Conservation (phyloP, 1,139 yeast genomes). For the Protomyces macrosporus region DNA sequence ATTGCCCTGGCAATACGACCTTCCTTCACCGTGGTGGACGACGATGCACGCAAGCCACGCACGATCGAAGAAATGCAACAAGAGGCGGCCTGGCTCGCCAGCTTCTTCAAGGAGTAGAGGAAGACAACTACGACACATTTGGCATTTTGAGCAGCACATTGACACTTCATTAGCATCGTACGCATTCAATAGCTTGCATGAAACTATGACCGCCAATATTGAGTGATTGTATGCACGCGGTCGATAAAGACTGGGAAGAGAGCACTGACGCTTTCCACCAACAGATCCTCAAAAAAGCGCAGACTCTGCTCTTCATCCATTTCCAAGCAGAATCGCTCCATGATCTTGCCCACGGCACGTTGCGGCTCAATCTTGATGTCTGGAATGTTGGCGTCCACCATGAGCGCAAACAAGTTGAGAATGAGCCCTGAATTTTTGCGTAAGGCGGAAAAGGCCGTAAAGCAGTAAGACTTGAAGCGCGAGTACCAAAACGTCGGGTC, state of each 20-base stretch:
- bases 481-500: constrained; percentile 75
- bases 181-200: too few relatives aligned
- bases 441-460: constrained; percentile 85
- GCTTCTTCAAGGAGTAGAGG: constrained; percentile 43
- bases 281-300: constrained; percentile 83
- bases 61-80: constrained; percentile 54
- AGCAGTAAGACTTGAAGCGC: constrained; percentile 85
- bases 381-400: constrained; percentile 92
- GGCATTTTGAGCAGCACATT: too few relatives aligned
- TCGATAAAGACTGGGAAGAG: constrained; percentile 92
- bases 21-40: constrained; percentile 44
- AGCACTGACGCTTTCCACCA: constrained; percentile 91
- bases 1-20: constrained; percentile 38
- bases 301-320: constrained; percentile 95
- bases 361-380: constrained; percentile 71
- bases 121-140: background rate
- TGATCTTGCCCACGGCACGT: constrained; percentile 78
- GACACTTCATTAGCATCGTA: too few relatives aligned
- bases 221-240: constrained; percentile 88
- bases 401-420: constrained; percentile 80
- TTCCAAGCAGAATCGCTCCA: constrained; percentile 87
- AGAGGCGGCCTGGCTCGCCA: constrained; percentile 54
- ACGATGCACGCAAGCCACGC: constrained; percentile 50
- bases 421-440: constrained; percentile 86
- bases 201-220: constrained; percentile 61